Evolutionary conservation across 306 rosid genomes (phyloP).

Genomic region (Cucumis sativus): Cucumber_9930_V3 NC_026658.2:14461501-14462000

Average conservation of each 20-base stretch:
- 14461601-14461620: conserved; percentile 48
- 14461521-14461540: conserved; percentile 91
- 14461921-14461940: neutral
- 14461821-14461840: neutral
- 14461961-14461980: conserved; percentile 1
- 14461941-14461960: neutral
- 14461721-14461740: conserved; percentile 1
- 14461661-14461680: conserved; percentile 20
- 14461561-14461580: conserved; percentile 86
- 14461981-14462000: neutral
- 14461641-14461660: conserved; percentile 27
- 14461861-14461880: neutral
- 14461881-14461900: neutral
- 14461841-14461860: neutral
- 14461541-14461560: conserved; percentile 85
- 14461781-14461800: neutral
- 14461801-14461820: neutral
- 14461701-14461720: conserved; percentile 6
- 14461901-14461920: conserved; percentile 1
- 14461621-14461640: conserved; percentile 41
- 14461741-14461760: conserved; percentile 6
- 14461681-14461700: conserved; percentile 18
- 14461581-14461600: conserved; percentile 66
- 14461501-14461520: conserved; percentile 89
- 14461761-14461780: neutral